Base-by-base conservation (phyloP, 2,329 filamentous ascomycete genomes). In the Sporothrix sp. region DNA sequence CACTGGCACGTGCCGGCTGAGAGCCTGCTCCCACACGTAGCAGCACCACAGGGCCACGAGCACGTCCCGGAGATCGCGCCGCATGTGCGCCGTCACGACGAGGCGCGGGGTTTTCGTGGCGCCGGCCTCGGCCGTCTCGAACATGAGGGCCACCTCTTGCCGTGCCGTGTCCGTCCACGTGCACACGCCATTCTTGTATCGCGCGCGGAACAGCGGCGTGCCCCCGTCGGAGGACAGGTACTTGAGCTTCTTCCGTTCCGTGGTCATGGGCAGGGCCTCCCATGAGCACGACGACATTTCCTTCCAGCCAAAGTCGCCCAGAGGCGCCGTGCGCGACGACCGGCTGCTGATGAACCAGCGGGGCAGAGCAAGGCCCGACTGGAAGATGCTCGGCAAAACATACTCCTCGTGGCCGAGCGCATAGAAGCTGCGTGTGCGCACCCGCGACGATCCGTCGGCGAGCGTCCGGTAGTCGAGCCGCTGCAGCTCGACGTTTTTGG, bases 91-190 rank as follows among this genome's bases (percentile, higher is more conserved):
- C 21, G 38, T 50, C 20, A 50, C 32, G 16, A 50, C 9, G 38
- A 50, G 30, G 30, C 38, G 48, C 13, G 37, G 48, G 21, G 33
- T 20, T 18, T 13, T 40, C 16, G 84, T 65, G 18, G 85, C 70
- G 0, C 67, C 65, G 53, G 70, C 68, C 52, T 84, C 76, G 58
- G n/a, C 16, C n/a, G 40, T 39, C 10, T 39, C 44, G 21, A 21
- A 32, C 18, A 39, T 14, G 8, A 32, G 11, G 25, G 45, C 45
- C 25, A 48, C 36, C 13, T 39, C 45, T 18, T 32, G 14, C 10
- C 25, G n/a, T 10, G 10, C 25, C 16, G 16, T 20, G 16, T 40
- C 36, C 16, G 36, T 40, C 36, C 36, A 33, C 18, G 27, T 33
- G 46, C 28, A 33, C 25, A 33, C 37, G 25, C 37, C 37, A 18